These are phyloP conservation scores for Talaromyces verruculosus DNA, from an alignment of 2,329 filamentous ascomycete genomes.

Conservation along the genomic window DNA sequence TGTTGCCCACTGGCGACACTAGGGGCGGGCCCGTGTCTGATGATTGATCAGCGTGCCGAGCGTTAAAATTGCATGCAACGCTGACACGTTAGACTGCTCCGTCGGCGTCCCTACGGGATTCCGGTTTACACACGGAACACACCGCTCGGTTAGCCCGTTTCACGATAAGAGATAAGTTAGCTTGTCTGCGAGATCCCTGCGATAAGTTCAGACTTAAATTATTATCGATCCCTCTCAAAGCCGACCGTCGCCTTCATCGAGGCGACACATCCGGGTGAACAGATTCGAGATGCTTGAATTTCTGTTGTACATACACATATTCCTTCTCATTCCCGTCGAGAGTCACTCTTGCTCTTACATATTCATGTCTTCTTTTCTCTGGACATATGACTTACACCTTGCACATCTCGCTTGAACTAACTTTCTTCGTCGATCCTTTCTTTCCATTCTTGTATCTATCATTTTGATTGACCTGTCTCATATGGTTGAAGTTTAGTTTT, in stretches of 20 bases:
- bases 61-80: constrained; percentile 3
- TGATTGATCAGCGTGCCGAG: not conserved
- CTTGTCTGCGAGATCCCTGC: not conserved
- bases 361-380: not conserved
- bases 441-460: constrained; percentile 11
- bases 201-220: too few species aligned
- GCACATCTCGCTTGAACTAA: not conserved
- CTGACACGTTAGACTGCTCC: constrained; percentile 14
- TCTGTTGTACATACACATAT: constrained; percentile 11
- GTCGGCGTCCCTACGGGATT: not conserved
- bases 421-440: not conserved
- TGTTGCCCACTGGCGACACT: not conserved
- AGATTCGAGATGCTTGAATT: not conserved
- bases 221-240: too few species aligned
- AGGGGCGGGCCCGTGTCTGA: constrained; percentile 3
- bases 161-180: constrained; percentile 1
- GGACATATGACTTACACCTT: not conserved
- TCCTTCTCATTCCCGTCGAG: not conserved
- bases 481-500: not conserved
- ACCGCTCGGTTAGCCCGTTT: not conserved
- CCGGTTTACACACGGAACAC: not conserved
- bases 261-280: not conserved
- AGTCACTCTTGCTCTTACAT: not conserved
- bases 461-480: constrained; percentile 5
- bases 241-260: not conserved